Evolutionary conservation across 2,329 filamentous ascomycete species (phyloP).

Genomic region (Epichloe brachyelytri): DNA sequence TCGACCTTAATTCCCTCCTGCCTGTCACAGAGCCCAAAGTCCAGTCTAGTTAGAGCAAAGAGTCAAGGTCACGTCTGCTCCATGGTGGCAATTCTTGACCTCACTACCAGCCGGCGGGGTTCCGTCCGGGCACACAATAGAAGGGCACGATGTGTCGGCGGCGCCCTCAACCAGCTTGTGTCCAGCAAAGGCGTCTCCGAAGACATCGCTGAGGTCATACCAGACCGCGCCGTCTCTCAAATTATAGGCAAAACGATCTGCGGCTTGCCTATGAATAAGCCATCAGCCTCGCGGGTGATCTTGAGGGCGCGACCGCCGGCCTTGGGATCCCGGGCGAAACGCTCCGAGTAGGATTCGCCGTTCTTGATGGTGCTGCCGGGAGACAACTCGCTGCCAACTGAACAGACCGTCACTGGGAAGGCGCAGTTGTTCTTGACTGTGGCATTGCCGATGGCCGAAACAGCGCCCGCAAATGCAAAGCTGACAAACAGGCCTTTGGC

Average conservation of each 20-base stretch:
- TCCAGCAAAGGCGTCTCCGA: conserved; percentile 25
- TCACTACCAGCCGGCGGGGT: conserved; percentile 23
- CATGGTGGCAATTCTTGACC: conserved; percentile 22
- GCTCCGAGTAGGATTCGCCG: conserved; percentile 20
- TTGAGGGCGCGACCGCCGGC: conserved; percentile 28
- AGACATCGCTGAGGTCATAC: conserved; percentile 28
- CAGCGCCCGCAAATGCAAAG: conserved; percentile 4
- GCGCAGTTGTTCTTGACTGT: conserved; percentile 24
- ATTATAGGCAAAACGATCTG: conserved; percentile 28
- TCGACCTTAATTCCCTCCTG: no score
- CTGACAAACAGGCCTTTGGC: conserved; percentile 5
- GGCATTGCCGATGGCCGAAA: conserved; percentile 18
- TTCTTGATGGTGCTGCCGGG: conserved; percentile 14
- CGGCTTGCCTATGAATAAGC: conserved; percentile 25
- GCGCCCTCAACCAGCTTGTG: conserved; percentile 19
- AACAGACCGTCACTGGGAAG: conserved; percentile 24
- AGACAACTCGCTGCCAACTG: conserved; percentile 21
- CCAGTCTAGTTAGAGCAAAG: conserved; percentile 15
- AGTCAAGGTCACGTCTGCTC: conserved; percentile 21
- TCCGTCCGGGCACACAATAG: conserved; percentile 24
- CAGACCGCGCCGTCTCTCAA: conserved; percentile 21
- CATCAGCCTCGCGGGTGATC: conserved; percentile 20
- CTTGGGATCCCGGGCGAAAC: conserved; percentile 20
- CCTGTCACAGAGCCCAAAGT: background rate
- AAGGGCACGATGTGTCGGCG: conserved; percentile 17